Evolutionary conservation across 148 eudicot genomes (phyloP), one percentile per base, ranked within the genome.

Genomic region (Polygonum aviculare): DNA sequence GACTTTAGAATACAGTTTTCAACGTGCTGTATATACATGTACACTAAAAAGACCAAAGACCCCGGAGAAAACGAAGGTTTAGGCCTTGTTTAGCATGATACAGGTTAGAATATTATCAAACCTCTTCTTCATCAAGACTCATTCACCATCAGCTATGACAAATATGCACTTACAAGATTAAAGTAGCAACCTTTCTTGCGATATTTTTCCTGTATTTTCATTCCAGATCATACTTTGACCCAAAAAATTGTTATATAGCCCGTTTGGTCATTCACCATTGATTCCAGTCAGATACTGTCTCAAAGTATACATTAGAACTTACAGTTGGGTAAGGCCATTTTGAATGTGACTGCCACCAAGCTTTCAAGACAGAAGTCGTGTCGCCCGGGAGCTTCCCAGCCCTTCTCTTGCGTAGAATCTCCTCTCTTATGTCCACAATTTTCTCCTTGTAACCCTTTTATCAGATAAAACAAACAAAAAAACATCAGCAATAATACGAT

Each of bases 291-390:
- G 8, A 44, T 6, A 44, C 2, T 6, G 47, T 44, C 47, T 6
- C 8, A 44, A 44, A 1, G 6, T 44, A 44, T 10, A 44, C 9
- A 44, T 44, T 31, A 79, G 77, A 59, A 80, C 90, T 85, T 86
- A 93, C 98, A 0, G 98, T 93, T 48, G 98, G 98, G 78, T 93
- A 93, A 55, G 98, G 98, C 98, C 98, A 93, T 82, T 93, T 93
- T 59, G 98, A 85, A 83, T 93, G 98, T 10, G 96, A 88, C 77
- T 91, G 98, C 98, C 98, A 93, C 98, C 98, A 93, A 82, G 92
- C 90, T 76, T 93, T 93, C 50, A 93, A 84, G 74, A 91, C 92
- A 74, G 96, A 91, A 69, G 98, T 93, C 59, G 98, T 93, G 79
- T 93, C 98, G 73, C 98, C 98, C 31, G 98, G 98, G 14, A 93